Percentiles rank a stretch among this genome's conserved stretches.
Evolutionary conservation across 1,139 yeast species (phyloP).

Genomic region (Keqinozyma sinolaborantium): DNA sequence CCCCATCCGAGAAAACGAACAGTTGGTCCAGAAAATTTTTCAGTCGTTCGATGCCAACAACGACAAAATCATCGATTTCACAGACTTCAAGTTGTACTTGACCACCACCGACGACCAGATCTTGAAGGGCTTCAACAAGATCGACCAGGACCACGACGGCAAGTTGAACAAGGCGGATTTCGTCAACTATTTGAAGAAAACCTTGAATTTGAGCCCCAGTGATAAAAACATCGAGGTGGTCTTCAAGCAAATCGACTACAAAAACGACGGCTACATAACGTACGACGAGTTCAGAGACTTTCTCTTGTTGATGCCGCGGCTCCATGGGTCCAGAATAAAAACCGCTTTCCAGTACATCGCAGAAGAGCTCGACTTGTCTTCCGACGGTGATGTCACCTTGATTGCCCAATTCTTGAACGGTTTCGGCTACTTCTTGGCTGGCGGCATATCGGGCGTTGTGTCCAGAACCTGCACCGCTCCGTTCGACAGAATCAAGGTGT

Average conservation of each 20-base stretch:
- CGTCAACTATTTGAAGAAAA: constrained; percentile 53
- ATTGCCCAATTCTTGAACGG: constrained; percentile 79
- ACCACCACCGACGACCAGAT: constrained; percentile 67
- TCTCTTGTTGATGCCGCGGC: constrained; percentile 75
- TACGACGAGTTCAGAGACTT: constrained; percentile 86
- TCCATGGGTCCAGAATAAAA: constrained; percentile 63
- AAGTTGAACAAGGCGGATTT: constrained; percentile 64
- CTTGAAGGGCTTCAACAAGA: constrained; percentile 59
- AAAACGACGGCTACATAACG: constrained; percentile 68
- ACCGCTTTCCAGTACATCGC: constrained; percentile 81
- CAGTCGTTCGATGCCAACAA: constrained; percentile 54
- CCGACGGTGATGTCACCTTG: constrained; percentile 90
- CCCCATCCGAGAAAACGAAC: constrained; percentile 65
- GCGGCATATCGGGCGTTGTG: constrained; percentile 93
- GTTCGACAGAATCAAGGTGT: constrained; percentile 90
- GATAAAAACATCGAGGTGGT: constrained; percentile 54
- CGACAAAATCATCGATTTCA: constrained; percentile 54
- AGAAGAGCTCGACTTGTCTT: constrained; percentile 74
- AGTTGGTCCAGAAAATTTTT: constrained; percentile 54
- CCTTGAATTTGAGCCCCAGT: constrained; percentile 52
- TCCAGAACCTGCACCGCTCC: constrained; percentile 99
- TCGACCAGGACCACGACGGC: constrained; percentile 80
- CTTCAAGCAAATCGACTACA: constrained; percentile 57
- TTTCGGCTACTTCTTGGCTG: constrained; percentile 87
- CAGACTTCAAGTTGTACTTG: constrained; percentile 61